Evolutionary conservation across 805 yeast species (phyloP).

Genomic region (Wickerhamiella brachini): DNA sequence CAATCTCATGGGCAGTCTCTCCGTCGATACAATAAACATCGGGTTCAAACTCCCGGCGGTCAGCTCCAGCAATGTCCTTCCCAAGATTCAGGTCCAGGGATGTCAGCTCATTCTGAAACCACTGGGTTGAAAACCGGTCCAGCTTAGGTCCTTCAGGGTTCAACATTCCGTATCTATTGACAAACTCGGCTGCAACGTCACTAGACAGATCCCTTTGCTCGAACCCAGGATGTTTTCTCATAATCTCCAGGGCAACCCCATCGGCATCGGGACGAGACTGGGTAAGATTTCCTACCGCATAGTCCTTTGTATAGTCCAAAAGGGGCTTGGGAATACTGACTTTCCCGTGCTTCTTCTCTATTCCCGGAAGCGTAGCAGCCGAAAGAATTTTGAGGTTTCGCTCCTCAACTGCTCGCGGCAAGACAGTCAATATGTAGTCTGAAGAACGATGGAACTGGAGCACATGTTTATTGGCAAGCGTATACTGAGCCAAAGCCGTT

Average conservation of each 20-base stretch:
- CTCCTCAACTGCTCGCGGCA: constrained; percentile 4
- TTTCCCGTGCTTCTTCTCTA: background rate
- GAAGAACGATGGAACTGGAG: constrained; percentile 5
- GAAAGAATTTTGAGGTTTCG: constrained; percentile 2
- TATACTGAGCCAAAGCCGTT: constrained; percentile 13
- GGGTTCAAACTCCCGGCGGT: constrained; percentile 5
- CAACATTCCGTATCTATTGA: background rate
- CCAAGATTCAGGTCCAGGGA: background rate
- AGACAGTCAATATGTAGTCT: constrained; percentile 6
- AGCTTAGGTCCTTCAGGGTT: constrained; percentile 2
- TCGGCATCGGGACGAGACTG: constrained; percentile 4
- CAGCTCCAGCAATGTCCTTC: background rate
- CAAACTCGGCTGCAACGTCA: background rate
- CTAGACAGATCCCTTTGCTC: background rate
- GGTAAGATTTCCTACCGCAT: constrained; percentile 13
- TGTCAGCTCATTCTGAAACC: background rate
- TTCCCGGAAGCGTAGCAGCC: background rate
- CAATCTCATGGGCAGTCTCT: constrained; percentile 72
- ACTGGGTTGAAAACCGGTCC: constrained; percentile 1
- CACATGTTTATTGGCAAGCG: constrained; percentile 5
- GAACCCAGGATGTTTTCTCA: background rate
- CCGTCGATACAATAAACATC: constrained; percentile 70
- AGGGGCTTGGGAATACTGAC: background rate
- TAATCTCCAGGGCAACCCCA: constrained; percentile 5
- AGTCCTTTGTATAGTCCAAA: constrained; percentile 9